These are phyloP conservation scores for Coemansia sp. DNA, from an alignment of 192 early-diverging fungal species.

Conservation along the genomic window DNA sequence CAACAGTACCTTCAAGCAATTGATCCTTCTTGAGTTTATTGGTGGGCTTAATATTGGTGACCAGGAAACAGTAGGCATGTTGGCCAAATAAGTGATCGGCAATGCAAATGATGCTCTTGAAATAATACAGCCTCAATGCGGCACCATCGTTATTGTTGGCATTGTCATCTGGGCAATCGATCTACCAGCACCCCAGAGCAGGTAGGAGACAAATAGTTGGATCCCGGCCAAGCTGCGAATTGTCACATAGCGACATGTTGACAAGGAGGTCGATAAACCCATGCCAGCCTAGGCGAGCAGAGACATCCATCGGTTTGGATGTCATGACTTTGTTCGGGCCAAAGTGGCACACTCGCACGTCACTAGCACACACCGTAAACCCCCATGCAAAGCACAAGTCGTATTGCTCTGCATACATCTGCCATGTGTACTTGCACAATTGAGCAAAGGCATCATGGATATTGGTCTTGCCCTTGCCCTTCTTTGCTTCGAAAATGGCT, in stretches of 20 bases:
- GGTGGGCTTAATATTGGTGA: neutral
- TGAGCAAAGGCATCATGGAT: neutral
- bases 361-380: neutral
- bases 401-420: neutral
- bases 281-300: neutral
- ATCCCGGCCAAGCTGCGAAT: conserved; percentile 11
- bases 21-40: neutral
- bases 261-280: conserved; percentile 6
- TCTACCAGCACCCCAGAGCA: neutral
- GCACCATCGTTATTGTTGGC: neutral
- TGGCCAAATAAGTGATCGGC: conserved; percentile 2
- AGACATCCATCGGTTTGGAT: neutral
- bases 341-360: neutral
- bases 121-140: neutral
- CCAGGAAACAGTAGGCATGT: conserved; percentile 9
- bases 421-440: neutral
- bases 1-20: neutral
- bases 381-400: conserved; percentile 15
- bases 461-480: neutral
- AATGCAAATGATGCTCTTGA: neutral
- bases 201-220: neutral
- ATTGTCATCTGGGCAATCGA: neutral
- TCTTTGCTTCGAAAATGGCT: neutral
- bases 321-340: neutral
- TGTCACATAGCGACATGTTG: conserved; percentile 9